Conservation (phyloP, 305 asterid species). For the Ilex paraguariensis region DNA sequence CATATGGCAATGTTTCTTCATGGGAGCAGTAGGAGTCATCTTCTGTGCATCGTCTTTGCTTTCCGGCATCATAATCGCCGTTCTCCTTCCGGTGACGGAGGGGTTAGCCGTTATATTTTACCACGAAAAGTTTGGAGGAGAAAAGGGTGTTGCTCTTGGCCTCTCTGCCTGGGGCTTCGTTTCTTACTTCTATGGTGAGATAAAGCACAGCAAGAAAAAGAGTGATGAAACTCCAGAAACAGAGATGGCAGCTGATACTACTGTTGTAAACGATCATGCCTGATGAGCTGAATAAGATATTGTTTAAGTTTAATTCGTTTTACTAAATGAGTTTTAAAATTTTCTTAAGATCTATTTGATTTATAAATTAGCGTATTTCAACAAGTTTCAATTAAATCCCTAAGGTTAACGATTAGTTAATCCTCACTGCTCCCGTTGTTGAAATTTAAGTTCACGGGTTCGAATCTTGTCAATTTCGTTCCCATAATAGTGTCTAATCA, state of each 20-base stretch:
- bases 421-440: too few species aligned
- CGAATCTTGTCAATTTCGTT: too few species aligned
- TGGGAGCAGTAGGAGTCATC: constrained; percentile 29
- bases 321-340: too few species aligned
- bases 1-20: constrained; percentile 29
- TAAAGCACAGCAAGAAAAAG: constrained; percentile 14
- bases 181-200: constrained; percentile 33
- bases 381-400: too few species aligned
- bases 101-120: constrained; percentile 20
- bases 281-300: too few species aligned
- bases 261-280: too few species aligned
- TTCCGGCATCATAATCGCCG: constrained; percentile 22
- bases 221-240: not conserved
- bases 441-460: too few species aligned
- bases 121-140: constrained; percentile 22
- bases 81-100: constrained; percentile 25
- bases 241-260: constrained; percentile 10
- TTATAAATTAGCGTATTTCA: too few species aligned
- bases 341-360: too few species aligned
- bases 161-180: constrained; percentile 39
- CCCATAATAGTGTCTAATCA: too few species aligned
- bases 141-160: constrained; percentile 27
- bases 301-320: too few species aligned
- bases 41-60: constrained; percentile 29
- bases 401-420: too few species aligned